Evolutionary conservation across 108 stramenopile species (phyloP), one percentile per base, ranked within the genome.

Genomic region (Conticribra weissflogii): DNA sequence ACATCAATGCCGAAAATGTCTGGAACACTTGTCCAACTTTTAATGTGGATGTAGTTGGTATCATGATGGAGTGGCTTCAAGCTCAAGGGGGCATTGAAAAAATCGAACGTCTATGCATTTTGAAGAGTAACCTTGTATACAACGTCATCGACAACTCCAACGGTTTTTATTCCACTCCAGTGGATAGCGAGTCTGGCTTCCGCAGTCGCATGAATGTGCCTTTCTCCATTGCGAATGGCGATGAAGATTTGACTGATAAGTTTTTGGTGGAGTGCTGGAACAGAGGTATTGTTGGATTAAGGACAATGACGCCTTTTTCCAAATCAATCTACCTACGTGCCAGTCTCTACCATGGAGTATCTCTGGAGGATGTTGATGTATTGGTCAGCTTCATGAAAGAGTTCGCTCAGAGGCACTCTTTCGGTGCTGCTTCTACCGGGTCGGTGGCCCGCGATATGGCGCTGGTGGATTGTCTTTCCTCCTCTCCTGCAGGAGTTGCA

Each of bases 1-100:
- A 81, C 29, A 65, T 76, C 29, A 30, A 50, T 9, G 81, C 62
- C 22, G 75, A 58, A 3, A 81, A 81, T 66, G 51, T 76, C 23
- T 81, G 81, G 81, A 81, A 81, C 32, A 81, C 81, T 15, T 66
- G 58, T 25, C 69, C 75, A 18, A 81, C 81, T 14, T 81, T 81
- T 32, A 81, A 81, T 63, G 70, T 81, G 1, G 70, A 81, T 27
- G 81, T 81, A 7, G 57, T 76, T 4, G 71, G 70, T 24, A 64
- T 81, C 32, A 56, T 76, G 56, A 76, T 81, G 75, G 69, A 81
- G 24, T 81, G 81, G 81, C 76, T 81, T 49, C 22, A 46, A 34
- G 27, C 52, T 2, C 18, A 76, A 23, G 81, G 81, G 0, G 81
- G 75, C 2, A 54, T 81, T n/a, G 18, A 19, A 22, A 56, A 54